Percentiles rank a stretch among this genome's conserved stretches.
Conservation (phyloP, 1,284 basidiomycete species). For the Paramarasmius palmivorus region DNA sequence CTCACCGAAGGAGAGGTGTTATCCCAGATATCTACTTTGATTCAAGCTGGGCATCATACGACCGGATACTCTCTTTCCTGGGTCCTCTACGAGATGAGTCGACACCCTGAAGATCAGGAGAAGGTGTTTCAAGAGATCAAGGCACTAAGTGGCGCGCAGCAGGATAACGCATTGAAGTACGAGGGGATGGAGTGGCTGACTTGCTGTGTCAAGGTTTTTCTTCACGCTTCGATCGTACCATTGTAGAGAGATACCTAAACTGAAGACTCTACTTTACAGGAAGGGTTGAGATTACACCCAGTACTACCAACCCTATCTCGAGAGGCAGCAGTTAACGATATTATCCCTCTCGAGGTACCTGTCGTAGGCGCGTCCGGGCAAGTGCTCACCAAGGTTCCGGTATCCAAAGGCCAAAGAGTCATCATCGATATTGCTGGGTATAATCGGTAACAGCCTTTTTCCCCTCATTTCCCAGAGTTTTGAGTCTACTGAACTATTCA, state of each 20-base stretch:
- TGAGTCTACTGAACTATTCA: too few species aligned
- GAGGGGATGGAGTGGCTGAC: slow-evolving; percentile 18
- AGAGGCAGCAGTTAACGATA: not conserved
- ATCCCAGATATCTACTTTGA: slow-evolving; percentile 22
- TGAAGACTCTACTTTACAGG: too few species aligned
- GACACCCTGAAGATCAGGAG: slow-evolving; percentile 22
- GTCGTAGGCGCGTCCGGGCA: not conserved
- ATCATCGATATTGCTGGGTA: not conserved
- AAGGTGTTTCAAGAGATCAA: slow-evolving; percentile 21
- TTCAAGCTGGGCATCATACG: slow-evolving; percentile 26
- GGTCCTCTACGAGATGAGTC: slow-evolving; percentile 26
- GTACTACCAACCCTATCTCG: not conserved
- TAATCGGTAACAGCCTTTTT: not conserved
- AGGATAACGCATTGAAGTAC: slow-evolving; percentile 2
- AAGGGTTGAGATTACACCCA: not conserved
- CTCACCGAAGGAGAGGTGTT: slow-evolving; percentile 26
- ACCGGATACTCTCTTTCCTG: slow-evolving; percentile 23
- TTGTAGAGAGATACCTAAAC: not conserved
- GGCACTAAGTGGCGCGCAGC: slow-evolving; percentile 9
- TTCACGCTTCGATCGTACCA: not conserved
- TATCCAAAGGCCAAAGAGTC: slow-evolving; percentile 1
- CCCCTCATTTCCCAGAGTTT: too few species aligned
- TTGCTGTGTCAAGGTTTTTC: slow-evolving; percentile 15
- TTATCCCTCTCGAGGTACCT: not conserved
- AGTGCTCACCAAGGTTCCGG: not conserved